Evolutionary conservation across 2,329 filamentous ascomycete genomes (phyloP).

Genomic region (Verticillium dahliae): DNA sequence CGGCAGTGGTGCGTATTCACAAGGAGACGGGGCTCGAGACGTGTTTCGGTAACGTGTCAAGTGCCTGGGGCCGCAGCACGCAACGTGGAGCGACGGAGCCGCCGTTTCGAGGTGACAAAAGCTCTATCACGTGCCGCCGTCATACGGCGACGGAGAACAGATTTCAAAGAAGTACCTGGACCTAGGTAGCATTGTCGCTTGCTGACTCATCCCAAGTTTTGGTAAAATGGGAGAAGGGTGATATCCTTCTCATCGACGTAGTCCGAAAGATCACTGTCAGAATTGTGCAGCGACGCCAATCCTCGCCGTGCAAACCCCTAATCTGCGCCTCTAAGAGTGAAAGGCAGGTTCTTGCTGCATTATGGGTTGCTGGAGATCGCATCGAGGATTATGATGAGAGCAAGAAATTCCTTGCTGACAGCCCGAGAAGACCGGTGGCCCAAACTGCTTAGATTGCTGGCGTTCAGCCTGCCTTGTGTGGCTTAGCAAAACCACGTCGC

Average conservation of each 20-base stretch:
- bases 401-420: conserved; percentile 9
- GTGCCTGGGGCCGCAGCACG: conserved; percentile 24
- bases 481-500: no score
- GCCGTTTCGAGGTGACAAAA: conserved; percentile 23
- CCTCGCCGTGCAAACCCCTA: no score
- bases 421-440: conserved; percentile 5
- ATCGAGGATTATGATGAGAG: conserved; percentile 19
- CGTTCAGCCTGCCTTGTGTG: no score
- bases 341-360: conserved; percentile 21
- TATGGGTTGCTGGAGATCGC: conserved; percentile 21
- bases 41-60: conserved; percentile 27
- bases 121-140: conserved; percentile 25
- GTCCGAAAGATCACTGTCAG: conserved; percentile 7
- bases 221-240: conserved; percentile 21
- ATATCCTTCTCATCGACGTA: conserved; percentile 17
- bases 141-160: conserved; percentile 19
- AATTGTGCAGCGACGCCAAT: conserved; percentile 23
- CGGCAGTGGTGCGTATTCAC: conserved; percentile 19
- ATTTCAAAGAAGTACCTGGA: conserved; percentile 22
- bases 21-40: conserved; percentile 17
- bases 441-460: neutral
- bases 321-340: conserved; percentile 19
- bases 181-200: conserved; percentile 15
- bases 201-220: conserved; percentile 18
- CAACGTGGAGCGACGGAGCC: conserved; percentile 23